Evolutionary conservation across 768 basidiomycete genomes (phyloP).

Genomic region (Cyathus striatus): DNA sequence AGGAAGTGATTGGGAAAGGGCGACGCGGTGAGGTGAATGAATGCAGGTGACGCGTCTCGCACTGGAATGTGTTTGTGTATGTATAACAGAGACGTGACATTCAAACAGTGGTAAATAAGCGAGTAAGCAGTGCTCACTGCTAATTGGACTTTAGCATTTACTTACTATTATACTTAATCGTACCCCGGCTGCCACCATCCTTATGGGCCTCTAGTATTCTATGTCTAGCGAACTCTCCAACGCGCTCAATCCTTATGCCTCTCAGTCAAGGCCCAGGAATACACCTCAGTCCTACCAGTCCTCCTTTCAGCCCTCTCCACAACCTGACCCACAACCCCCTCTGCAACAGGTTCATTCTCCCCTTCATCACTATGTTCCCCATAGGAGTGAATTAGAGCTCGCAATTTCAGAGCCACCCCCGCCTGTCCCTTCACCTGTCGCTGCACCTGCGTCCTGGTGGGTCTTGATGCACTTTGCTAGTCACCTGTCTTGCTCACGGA

Average conservation of each 20-base stretch:
- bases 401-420: conserved; percentile 52
- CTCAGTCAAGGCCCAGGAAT: conserved; percentile 32
- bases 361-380: conserved; percentile 40
- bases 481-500: neutral
- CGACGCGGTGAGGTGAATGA: too few relatives aligned
- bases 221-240: conserved; percentile 77
- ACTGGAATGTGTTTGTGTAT: conserved; percentile 19
- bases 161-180: too few relatives aligned
- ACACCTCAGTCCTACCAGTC: conserved; percentile 18
- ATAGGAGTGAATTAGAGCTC: conserved; percentile 61
- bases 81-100: too few relatives aligned
- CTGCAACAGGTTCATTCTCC: conserved; percentile 21
- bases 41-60: conserved; percentile 41
- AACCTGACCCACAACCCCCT: too few relatives aligned
- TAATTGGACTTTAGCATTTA: too few relatives aligned
- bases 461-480: conserved; percentile 8
- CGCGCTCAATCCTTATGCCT: conserved; percentile 68
- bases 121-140: too few relatives aligned
- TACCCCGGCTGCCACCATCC: too few relatives aligned
- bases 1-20: conserved; percentile 9
- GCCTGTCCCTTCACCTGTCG: conserved; percentile 28
- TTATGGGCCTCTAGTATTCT: conserved; percentile 5
- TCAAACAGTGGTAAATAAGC: too few relatives aligned
- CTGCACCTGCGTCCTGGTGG: conserved; percentile 31
- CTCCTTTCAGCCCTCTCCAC: neutral